phyloP scores from a whole-genome alignment of 257 asterid genomes.

The Solanum chaucha region DNA sequence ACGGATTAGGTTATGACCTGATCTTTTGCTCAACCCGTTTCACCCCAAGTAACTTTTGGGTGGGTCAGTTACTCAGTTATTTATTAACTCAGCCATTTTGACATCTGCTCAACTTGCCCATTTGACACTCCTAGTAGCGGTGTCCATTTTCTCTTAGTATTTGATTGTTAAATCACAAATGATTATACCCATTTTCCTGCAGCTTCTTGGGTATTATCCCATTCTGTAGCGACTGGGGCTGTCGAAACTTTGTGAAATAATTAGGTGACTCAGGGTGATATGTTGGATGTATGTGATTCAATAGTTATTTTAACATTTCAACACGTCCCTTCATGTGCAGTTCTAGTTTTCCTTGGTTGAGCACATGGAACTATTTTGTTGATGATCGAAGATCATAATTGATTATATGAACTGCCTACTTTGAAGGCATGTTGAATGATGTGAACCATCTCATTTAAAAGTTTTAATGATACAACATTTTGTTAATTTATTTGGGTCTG shows the following conservation, averaged over 20 bases:
- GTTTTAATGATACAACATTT: neutral
- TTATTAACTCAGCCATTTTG: neutral
- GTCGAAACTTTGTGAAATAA: neutral
- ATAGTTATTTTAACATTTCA: neutral
- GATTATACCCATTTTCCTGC: neutral
- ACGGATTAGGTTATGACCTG: neutral
- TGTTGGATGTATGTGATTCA: neutral
- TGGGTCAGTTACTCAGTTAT: neutral
- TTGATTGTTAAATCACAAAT: neutral
- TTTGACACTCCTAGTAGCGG: neutral
- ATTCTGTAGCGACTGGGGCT: neutral
- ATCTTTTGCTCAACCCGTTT: neutral
- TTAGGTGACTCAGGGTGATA: neutral
- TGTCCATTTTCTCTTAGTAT: neutral
- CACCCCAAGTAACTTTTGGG: neutral
- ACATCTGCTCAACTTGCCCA: neutral
- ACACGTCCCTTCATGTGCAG: neutral
- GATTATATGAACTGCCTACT: neutral
- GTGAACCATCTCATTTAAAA: neutral
- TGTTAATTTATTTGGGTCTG: neutral
- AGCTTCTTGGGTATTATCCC: neutral
- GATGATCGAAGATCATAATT: neutral
- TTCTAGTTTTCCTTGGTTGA: neutral
- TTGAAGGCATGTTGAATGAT: neutral
- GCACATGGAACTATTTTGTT: neutral